Conservation (phyloP, 2,329 filamentous ascomycete genomes). For the Ampelomyces quisqualis region DNA sequence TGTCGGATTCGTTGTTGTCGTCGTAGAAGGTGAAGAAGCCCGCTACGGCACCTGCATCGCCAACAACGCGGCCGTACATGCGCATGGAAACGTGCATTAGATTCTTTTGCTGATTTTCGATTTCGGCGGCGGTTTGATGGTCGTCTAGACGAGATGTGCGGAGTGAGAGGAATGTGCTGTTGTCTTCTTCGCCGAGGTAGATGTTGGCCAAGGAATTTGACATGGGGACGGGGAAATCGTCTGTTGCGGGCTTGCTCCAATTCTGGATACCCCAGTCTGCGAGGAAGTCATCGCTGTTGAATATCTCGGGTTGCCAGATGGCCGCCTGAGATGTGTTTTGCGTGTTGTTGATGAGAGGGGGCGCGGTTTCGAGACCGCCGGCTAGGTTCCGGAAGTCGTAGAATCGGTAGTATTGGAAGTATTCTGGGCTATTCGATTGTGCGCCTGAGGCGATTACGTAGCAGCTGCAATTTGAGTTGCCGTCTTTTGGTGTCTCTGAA, state of each 20-base stretch:
- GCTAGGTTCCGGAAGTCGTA: slow-evolving; percentile 53
- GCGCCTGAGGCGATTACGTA: slow-evolving; percentile 50
- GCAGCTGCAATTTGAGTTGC: slow-evolving; percentile 48
- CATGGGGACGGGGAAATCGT: slow-evolving; percentile 45
- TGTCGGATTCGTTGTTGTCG: slow-evolving; percentile 52
- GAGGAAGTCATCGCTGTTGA: slow-evolving; percentile 41
- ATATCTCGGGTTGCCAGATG: slow-evolving; percentile 42
- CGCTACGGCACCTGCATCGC: slow-evolving; percentile 51
- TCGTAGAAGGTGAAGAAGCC: slow-evolving; percentile 59
- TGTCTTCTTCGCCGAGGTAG: slow-evolving; percentile 44
- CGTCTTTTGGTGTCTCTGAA: slow-evolving; percentile 35
- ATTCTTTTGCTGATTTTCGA: slow-evolving; percentile 49
- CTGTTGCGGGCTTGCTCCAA: slow-evolving; percentile 47
- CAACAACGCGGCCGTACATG: slow-evolving; percentile 49
- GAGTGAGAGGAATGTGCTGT: slow-evolving; percentile 49
- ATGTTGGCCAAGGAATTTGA: slow-evolving; percentile 51
- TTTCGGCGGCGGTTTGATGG: slow-evolving; percentile 52
- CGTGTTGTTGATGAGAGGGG: slow-evolving; percentile 29
- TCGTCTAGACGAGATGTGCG: slow-evolving; percentile 48
- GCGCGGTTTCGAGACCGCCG: slow-evolving; percentile 26
- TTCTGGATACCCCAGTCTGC: slow-evolving; percentile 46
- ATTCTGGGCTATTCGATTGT: slow-evolving; percentile 40
- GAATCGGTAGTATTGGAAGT: slow-evolving; percentile 55
- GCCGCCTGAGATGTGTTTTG: slow-evolving; percentile 20
- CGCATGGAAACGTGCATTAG: slow-evolving; percentile 53